These are phyloP conservation scores for Austroboletus novae-zelandiae DNA, from an alignment of 1,284 basidiomycete species.

Conservation along the genomic window DNA sequence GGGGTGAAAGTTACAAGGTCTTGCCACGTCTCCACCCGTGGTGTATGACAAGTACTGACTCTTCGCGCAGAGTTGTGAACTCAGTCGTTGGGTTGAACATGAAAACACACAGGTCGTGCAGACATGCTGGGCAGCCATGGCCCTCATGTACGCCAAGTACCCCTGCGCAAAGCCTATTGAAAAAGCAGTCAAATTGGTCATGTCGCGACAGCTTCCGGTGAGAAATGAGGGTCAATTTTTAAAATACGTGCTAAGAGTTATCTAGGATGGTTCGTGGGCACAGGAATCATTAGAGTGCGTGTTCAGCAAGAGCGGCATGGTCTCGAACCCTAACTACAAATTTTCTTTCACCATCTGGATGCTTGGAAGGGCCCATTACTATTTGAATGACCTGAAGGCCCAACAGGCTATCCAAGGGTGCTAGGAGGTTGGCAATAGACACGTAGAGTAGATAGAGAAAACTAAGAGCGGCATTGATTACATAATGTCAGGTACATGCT, in stretches of 20 bases:
- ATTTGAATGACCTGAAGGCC: constrained; percentile 49
- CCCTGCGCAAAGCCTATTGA: constrained; percentile 81
- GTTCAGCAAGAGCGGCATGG: constrained; percentile 93
- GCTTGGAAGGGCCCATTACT: constrained; percentile 72
- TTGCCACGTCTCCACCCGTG: constrained; percentile 14
- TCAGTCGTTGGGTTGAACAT: constrained; percentile 81
- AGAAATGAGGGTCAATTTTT: constrained; percentile 18
- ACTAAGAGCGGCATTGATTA: too few species aligned
- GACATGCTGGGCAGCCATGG: constrained; percentile 92
- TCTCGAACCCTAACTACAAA: constrained; percentile 95
- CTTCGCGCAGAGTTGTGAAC: constrained; percentile 77
- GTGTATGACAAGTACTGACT: neutral
- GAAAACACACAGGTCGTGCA: constrained; percentile 87
- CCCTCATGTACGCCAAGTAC: constrained; percentile 88
- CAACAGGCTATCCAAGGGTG: neutral
- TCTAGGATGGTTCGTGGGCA: constrained; percentile 89
- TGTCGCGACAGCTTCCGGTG: constrained; percentile 83
- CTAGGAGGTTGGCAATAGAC: too few species aligned
- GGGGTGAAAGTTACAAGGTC: constrained; percentile 99
- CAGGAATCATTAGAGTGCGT: constrained; percentile 94
- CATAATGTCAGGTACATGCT: too few species aligned
- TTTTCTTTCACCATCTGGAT: constrained; percentile 94
- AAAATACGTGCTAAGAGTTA: constrained; percentile 8
- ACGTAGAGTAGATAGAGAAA: too few species aligned
- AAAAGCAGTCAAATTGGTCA: constrained; percentile 80